Evolutionary conservation across 2,329 filamentous ascomycete genomes (phyloP), one percentile per base, ranked within the genome.

Genomic region (Cordyceps pruinosa): DNA sequence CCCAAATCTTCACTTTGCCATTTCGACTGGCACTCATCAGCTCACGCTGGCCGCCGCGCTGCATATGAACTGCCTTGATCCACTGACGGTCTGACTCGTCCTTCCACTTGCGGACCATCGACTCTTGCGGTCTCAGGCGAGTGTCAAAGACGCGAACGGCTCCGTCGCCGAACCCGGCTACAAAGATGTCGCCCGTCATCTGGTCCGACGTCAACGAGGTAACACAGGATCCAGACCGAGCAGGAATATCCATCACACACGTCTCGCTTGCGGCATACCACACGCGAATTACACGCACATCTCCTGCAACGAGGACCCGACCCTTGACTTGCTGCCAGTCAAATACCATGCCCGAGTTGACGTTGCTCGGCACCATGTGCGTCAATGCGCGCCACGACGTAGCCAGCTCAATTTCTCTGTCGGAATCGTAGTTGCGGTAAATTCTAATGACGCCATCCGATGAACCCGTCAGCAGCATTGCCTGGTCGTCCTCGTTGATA

Each of bases 321-420:
- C 94, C 94, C 64, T 90, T 90, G n/a, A 95, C 92, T 73, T 99
- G 94, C 70, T 97, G 93, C 94, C 94, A 99, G 70, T 99, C 93
- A 69, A 97, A 95, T 26, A 97, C 93, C 73, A 99, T 87, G 23
- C 94, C 94, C 1, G 92, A 92, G 70, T 96, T 96, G 66, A 92
- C 88, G 66, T 93, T 96, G 70, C 90, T 96, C 4, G 92, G 90
- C 6, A 97, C 88, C 69, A 97, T 88, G 72, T 99, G 90, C 13
- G 90, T 96, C 59, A 99, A 75, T 5, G 94, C 94, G 47, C 94
- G 85, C 84, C 95, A 97, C 19, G 90, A 84, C 1, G 93, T 91
- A 3, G 95, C 91, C 30, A 99, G 82, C 72, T 96, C 89, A 28
- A 94, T 86, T 52, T 85, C 80, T 61, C 81, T 80, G 47, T 86